Percentiles rank a stretch among this genome's conserved stretches.
These are phyloP conservation scores for Bassia scoparia DNA, from an alignment of 148 eudicot genomes.

Conservation along the genomic window DNA sequence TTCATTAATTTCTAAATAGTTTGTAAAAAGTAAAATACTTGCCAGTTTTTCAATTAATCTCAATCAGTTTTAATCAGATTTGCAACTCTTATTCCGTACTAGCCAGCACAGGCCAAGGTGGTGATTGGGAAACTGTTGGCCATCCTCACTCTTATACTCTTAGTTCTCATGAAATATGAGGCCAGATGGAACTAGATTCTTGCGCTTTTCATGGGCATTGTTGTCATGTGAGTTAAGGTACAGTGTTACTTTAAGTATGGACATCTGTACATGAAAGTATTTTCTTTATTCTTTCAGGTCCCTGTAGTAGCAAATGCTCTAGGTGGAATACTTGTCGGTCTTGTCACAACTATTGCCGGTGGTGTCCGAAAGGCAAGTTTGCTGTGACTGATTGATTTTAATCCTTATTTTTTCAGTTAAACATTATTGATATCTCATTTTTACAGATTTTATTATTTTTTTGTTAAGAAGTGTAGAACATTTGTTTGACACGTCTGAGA, in stretches of 20 bases:
- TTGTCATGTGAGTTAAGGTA: background rate
- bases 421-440: background rate
- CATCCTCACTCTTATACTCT: background rate
- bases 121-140: background rate
- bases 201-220: background rate
- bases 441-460: background rate
- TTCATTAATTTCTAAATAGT: no score
- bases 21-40: no score
- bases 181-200: background rate
- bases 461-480: background rate
- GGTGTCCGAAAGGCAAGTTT: slow-evolving; percentile 87
- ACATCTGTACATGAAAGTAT: background rate
- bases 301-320: slow-evolving; percentile 80
- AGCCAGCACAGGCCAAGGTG: background rate
- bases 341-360: slow-evolving; percentile 87
- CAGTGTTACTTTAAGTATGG: background rate
- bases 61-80: no score
- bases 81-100: no score
- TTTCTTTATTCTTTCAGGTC: slow-evolving; percentile 45
- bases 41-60: no score
- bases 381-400: background rate
- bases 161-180: background rate
- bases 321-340: slow-evolving; percentile 98
- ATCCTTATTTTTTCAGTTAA: background rate
- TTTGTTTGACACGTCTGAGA: background rate